These are phyloP conservation scores for Pichia cactophila DNA, from an alignment of 1,139 yeast species.

Conservation along the genomic window DNA sequence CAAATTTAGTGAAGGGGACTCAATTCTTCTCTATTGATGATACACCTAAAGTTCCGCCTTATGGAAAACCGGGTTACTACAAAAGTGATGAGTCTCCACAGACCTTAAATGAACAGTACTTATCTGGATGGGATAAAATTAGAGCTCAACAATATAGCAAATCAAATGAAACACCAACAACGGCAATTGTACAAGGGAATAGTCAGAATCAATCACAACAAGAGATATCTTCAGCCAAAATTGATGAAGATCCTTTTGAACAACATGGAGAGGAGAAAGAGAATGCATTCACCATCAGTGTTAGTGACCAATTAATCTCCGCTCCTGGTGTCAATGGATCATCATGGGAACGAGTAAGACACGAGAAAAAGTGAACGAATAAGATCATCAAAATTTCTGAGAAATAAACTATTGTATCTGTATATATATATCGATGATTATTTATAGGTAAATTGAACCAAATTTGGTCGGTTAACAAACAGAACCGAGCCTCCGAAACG, in stretches of 20 bases:
- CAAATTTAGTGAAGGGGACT: constrained; percentile 14
- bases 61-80: constrained; percentile 12
- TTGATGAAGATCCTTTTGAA: neutral
- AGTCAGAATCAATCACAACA: neutral
- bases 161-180: neutral
- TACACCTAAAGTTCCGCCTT: constrained; percentile 7
- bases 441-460: no score
- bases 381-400: neutral
- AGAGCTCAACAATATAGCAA: constrained; percentile 2
- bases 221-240: neutral
- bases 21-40: constrained; percentile 9
- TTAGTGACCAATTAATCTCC: constrained; percentile 5
- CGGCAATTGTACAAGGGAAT: neutral
- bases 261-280: neutral
- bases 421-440: no score
- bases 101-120: constrained; percentile 6
- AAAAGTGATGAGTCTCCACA: constrained; percentile 5
- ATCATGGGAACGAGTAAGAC: constrained; percentile 14
- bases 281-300: neutral
- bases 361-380: neutral
- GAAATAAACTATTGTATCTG: no score
- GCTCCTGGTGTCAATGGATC: constrained; percentile 7
- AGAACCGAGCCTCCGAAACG: neutral
- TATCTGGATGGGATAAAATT: constrained; percentile 16
- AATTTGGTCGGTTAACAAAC: no score